Conservation (phyloP, 129 eudicot genomes). For the Gnaphalium uliginosum region DNA sequence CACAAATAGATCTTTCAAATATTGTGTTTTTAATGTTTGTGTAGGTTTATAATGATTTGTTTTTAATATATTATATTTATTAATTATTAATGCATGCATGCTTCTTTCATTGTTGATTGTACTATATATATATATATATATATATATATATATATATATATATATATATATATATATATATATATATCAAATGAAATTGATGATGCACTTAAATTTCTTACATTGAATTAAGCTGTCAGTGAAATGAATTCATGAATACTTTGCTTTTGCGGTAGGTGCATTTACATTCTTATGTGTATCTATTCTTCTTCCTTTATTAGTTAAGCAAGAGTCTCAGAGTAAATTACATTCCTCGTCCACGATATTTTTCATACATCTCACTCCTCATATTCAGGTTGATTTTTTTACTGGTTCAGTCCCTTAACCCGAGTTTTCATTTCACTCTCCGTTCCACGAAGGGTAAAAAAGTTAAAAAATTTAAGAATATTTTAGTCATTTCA, state of each 20-base stretch:
- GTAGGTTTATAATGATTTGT: neutral
- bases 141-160: no score
- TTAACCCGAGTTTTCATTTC: no score
- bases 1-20: neutral
- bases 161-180: no score
- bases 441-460: no score
- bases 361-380: no score
- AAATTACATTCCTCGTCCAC: no score
- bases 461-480: no score
- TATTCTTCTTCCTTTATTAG: neutral
- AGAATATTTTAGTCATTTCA: no score
- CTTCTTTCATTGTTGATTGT: conserved; percentile 30
- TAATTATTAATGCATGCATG: conserved; percentile 18
- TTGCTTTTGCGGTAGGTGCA: conserved; percentile 32
- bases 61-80: neutral
- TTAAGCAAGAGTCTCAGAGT: neutral
- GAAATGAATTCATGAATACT: conserved; percentile 21
- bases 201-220: conserved; percentile 32
- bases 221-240: conserved; percentile 45
- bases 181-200: conserved; percentile 27
- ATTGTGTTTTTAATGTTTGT: neutral
- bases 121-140: neutral
- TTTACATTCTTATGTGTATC: conserved; percentile 20
- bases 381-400: no score
- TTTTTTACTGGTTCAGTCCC: no score